Evolutionary conservation across 768 basidiomycete species (phyloP), one percentile per base, ranked within the genome.

Genomic region (Multifurca ochricompacta): DNA sequence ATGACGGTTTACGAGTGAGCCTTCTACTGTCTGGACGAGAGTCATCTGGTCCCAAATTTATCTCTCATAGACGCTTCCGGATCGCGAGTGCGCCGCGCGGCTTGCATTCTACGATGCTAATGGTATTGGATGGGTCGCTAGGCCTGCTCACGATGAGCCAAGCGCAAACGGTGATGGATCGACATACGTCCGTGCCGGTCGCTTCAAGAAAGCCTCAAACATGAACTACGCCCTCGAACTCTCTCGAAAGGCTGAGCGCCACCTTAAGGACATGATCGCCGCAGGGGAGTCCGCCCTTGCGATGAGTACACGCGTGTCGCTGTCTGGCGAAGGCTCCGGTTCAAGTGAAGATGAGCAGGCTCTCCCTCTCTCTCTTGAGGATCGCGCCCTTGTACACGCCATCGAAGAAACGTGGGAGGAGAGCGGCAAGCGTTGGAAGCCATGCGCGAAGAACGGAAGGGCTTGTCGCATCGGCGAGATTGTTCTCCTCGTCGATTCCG

Each of bases 71-170:
- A 56, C 66, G 14, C 66, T 81, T 37, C 68, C 73, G 18, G 68
- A 70, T 13, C 69, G 68, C 6, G 79, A 80, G 1, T 74, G 72
- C 10, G 71, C 75, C 6, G 67, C 68, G 19, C 74, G 82, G 40
- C 67, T 75, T 53, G 68, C 70, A 11, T 82, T 75, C 64, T 83
- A 83, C 65, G 75, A 75, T 8, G 73, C 73, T 11, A 78, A 81
- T 59, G 75, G 73, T 56, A 78, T 82, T 52, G 81, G 76, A 35
- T 83, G 77, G 71, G 77, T 81, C 54, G 75, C 82, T 34, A 73
- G 82, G 43, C 82, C 82, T 5, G 70, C 70, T 53, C 80, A 83
- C 63, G 69, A 69, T 56, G 63, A 69, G 58, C 56, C 34, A 47
- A 63, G 61, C 58, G 54, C 62, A 65, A 59, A 6, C 25, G 49